Base-by-base conservation (phyloP, 371 early-diverging fungal genomes). In the Lichtheimia ornata region DNA sequence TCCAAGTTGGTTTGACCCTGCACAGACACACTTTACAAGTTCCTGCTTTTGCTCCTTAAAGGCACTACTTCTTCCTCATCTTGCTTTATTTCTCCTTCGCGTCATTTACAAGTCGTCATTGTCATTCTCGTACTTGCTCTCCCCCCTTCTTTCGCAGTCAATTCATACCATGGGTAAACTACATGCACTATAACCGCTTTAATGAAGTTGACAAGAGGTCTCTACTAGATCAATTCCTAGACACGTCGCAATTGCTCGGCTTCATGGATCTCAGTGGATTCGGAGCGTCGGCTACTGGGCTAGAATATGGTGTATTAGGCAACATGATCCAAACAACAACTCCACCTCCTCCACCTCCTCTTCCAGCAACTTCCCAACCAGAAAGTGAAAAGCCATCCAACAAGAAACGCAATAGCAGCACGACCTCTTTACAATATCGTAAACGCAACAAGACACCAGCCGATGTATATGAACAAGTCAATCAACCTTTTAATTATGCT, bases 401-500 rank as follows among this genome's bases (percentile, higher is more conserved):
- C 47, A 47, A 47, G 22, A 35, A 35, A 35, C 35, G 35, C 35
- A 35, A 35, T 7, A 47, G 47, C n/a, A 47, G 47, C 17, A 47
- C 22, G 2, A n/a, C 22, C 5, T 22, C 47, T 7, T 47, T 18
- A 1, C 17, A 13, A 17, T 47, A 22, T 22, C 47, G n/a, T 22
- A 47, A 47, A 47, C 47, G 47, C 47, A n/a, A 47, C 47, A 77
- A 64, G 58, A 80, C 84, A 27, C 83, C 83, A 2, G 83, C 81
- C 50, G 88, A 83, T 64, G 90, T 90, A n/a, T 95, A 95, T 71
- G 73, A 81, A 30, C 71, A 76, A 54, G 91, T 93, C 15, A 78
- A 74, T 52, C 79, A 81, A 53, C 93, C 95, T 9, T 92, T 90
- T 72, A 88, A 91, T 63, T 94, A 95, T 69, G 87, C 89, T 13